Evolutionary conservation across 1,139 yeast species (phyloP).

Genomic region (Hemisphaericaspora xylanilytica): DNA sequence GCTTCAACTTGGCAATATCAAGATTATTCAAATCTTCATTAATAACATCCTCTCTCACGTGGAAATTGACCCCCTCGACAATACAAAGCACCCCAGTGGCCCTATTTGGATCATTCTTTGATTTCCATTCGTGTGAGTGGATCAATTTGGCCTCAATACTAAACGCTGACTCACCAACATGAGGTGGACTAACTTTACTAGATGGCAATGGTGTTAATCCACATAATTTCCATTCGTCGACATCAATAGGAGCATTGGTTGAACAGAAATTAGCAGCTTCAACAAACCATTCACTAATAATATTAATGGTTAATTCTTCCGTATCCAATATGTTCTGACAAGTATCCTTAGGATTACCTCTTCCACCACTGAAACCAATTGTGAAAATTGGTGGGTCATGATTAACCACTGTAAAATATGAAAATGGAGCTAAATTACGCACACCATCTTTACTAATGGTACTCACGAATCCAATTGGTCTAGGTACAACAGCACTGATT

Average conservation of each 20-base stretch:
- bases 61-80: slow-evolving; percentile 58
- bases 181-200: slow-evolving; percentile 47
- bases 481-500: slow-evolving; percentile 51
- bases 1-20: slow-evolving; percentile 49
- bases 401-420: slow-evolving; percentile 49
- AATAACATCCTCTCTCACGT: slow-evolving; percentile 53
- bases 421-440: slow-evolving; percentile 57
- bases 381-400: slow-evolving; percentile 61
- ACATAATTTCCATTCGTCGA: slow-evolving; percentile 54
- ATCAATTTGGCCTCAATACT: slow-evolving; percentile 55
- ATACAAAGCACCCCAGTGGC: slow-evolving; percentile 42
- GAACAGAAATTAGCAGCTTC: slow-evolving; percentile 62
- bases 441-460: slow-evolving; percentile 43
- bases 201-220: slow-evolving; percentile 54
- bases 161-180: slow-evolving; percentile 62
- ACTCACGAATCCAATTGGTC: slow-evolving; percentile 60
- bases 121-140: slow-evolving; percentile 44
- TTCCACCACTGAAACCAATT: slow-evolving; percentile 45
- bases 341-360: slow-evolving; percentile 48
- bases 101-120: slow-evolving; percentile 35
- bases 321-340: slow-evolving; percentile 48
- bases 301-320: slow-evolving; percentile 55
- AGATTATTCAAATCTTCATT: slow-evolving; percentile 38
- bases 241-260: slow-evolving; percentile 45
- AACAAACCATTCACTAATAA: slow-evolving; percentile 61